phyloP scores from a whole-genome alignment of 2,329 filamentous ascomycete species.

The Fusarium xylarioides region DNA sequence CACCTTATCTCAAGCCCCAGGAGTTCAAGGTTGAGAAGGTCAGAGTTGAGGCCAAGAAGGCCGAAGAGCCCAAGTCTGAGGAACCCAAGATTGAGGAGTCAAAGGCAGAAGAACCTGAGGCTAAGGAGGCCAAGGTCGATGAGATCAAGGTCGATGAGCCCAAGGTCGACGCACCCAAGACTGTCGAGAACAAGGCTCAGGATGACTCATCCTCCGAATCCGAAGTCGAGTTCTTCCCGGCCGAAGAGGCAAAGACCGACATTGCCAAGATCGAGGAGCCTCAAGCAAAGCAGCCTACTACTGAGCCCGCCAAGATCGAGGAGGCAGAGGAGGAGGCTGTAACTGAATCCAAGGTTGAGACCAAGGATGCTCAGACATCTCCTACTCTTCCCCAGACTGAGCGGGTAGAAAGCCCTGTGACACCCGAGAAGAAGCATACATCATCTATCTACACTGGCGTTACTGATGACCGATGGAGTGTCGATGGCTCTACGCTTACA shows the following conservation, averaged over 20 bases:
- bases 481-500: constrained; percentile 50
- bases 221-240: constrained; percentile 33
- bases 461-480: constrained; percentile 50
- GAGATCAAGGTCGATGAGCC: not conserved
- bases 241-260: constrained; percentile 23
- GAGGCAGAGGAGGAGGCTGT: not conserved
- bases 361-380: constrained; percentile 16
- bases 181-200: not conserved
- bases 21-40: constrained; percentile 36
- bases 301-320: not conserved
- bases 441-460: constrained; percentile 52
- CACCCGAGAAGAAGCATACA: constrained; percentile 47
- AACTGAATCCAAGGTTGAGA: constrained; percentile 10
- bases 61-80: constrained; percentile 1
- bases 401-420: constrained; percentile 43
- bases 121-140: not conserved
- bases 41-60: constrained; percentile 6
- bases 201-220: constrained; percentile 32
- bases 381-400: constrained; percentile 29
- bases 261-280: constrained; percentile 1
- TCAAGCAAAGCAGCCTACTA: not conserved
- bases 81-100: not conserved
- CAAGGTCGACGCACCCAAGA: not conserved
- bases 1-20: constrained; percentile 30
- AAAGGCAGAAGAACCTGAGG: not conserved